phyloP scores from a whole-genome alignment of 768 basidiomycete genomes.

The Pleurotus platypus region DNA sequence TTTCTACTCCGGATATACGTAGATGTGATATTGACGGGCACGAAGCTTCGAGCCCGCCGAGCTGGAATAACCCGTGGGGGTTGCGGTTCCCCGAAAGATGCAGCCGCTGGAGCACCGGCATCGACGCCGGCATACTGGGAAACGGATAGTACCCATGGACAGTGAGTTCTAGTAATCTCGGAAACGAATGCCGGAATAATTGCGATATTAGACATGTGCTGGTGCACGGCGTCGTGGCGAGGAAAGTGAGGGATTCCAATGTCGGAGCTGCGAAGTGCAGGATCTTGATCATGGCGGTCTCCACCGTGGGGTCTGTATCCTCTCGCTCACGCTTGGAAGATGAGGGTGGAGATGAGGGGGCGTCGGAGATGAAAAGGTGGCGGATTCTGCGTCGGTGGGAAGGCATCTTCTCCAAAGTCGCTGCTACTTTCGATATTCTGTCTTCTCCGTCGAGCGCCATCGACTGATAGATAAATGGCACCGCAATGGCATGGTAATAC shows the following conservation, averaged over 20 bases:
- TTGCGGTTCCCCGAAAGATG: conserved; percentile 49
- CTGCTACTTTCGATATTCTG: conserved; percentile 24
- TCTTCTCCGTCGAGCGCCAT: conserved; percentile 27
- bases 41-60: conserved; percentile 14
- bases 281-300: conserved; percentile 25
- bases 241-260: conserved; percentile 36
- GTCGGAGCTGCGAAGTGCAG: conserved; percentile 35
- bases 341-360: background rate
- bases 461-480: conserved; percentile 36
- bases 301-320: background rate
- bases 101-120: conserved; percentile 38
- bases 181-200: conserved; percentile 40
- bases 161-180: conserved; percentile 35
- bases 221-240: conserved; percentile 26
- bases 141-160: conserved; percentile 50
- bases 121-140: conserved; percentile 28
- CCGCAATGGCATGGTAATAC: conserved; percentile 34
- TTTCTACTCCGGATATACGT: no score
- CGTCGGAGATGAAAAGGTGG: conserved; percentile 42
- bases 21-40: no score
- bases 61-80: conserved; percentile 41
- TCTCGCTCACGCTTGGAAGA: no score
- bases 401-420: conserved; percentile 27
- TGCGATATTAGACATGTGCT: conserved; percentile 37
- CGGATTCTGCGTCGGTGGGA: conserved; percentile 33